These are phyloP conservation scores for Lagerstroemia speciosa DNA, from an alignment of 345 rosid species.

Conservation along the genomic window DNA sequence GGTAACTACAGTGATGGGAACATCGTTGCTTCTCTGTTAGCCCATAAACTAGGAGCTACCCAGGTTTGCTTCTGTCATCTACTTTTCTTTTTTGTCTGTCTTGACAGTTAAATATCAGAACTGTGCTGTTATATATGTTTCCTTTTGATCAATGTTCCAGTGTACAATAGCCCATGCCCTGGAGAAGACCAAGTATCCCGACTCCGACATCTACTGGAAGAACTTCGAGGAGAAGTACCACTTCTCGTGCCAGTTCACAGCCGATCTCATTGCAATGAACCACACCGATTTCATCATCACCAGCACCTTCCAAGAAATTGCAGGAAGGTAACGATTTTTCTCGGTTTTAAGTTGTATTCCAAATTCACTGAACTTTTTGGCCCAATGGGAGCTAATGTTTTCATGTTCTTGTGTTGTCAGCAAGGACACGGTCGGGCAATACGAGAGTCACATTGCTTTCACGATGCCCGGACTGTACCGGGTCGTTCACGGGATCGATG, in stretches of 20 bases:
- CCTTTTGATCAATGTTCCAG: slow-evolving; percentile 23
- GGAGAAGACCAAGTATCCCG: slow-evolving; percentile 92
- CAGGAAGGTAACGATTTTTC: slow-evolving; percentile 60
- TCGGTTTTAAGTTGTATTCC: neutral
- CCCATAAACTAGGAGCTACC: slow-evolving; percentile 83
- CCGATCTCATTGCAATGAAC: slow-evolving; percentile 90
- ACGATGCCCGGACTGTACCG: slow-evolving; percentile 75
- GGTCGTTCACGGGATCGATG: slow-evolving; percentile 72
- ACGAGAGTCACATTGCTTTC: slow-evolving; percentile 81
- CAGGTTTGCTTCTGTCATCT: slow-evolving; percentile 39
- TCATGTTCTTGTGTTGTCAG: slow-evolving; percentile 24
- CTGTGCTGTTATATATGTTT: neutral
- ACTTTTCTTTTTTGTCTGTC: too few species aligned
- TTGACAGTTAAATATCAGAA: neutral
- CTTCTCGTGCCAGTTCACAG: slow-evolving; percentile 93
- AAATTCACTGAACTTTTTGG: neutral
- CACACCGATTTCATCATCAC: slow-evolving; percentile 97
- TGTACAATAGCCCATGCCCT: slow-evolving; percentile 97
- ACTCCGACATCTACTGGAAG: slow-evolving; percentile 95
- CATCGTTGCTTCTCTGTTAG: slow-evolving; percentile 81
- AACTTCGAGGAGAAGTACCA: slow-evolving; percentile 85
- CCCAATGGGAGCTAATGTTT: neutral
- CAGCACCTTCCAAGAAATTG: slow-evolving; percentile 96
- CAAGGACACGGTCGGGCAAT: slow-evolving; percentile 74
- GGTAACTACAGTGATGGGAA: slow-evolving; percentile 97